Evolutionary conservation across 345 rosid genomes (phyloP), one percentile per base, ranked within the genome.

Genomic region (Salix exigua): DNA sequence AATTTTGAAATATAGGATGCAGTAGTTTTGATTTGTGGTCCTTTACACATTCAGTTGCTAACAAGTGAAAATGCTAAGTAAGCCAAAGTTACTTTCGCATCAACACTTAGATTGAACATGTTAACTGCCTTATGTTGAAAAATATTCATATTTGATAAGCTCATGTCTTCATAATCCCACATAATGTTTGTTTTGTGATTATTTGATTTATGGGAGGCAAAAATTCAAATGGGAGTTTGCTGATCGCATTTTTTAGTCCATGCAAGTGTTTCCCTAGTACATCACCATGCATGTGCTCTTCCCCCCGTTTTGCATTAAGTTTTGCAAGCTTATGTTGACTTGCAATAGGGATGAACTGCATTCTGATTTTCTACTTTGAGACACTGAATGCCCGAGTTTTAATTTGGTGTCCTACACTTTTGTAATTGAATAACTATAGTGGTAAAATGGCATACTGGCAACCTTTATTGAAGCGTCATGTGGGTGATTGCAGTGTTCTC

Each of bases 171-270:
- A 50, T 77, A 68, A 85, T 80, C 81, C 78, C 78, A 63, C 74
- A 73, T 73, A 75, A 73, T 80, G 21, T 44, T 33, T 72, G 28
- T 61, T 63, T 60, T 66, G 73, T 80, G 77, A 62, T 85, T 80
- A 63, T 78, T 76, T 80, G 81, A 83, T 83, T 78, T 77, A 78
- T 80, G 66, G 71, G 84, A 81, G 75, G 83, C 68, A 40, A 60
- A 76, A 71, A 85, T 50, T 28, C 62, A 80, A 31, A 71, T 37
- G 78, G n/a, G 78, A 77, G 75, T 77, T 82, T 23, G 71, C 73
- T 71, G 87, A 82, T 74, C 10, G 63, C 51, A 16, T 80, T 73
- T 75, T 46, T 82, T 61, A 9, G 61, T 14, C 75, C 12, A 4
- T 30, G 64, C 19, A 73, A 71, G 76, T 71, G 78, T 76, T 79